Conservation (phyloP, 1,284 basidiomycete species). For the Trichosporon coremiiforme region DNA sequence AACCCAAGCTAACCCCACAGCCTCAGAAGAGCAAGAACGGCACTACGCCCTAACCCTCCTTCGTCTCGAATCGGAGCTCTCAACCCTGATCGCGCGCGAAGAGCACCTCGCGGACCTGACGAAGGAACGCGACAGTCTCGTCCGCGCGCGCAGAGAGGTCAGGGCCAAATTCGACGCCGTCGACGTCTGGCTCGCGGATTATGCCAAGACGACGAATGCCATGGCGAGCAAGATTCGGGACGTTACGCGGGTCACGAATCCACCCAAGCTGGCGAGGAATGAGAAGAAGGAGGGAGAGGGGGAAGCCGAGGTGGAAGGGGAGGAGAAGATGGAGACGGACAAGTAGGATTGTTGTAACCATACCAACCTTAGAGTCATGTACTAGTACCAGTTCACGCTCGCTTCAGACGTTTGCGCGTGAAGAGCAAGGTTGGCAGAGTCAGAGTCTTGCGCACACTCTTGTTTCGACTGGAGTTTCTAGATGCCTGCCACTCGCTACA, state of each 20-base stretch:
- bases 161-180: slow-evolving; percentile 44
- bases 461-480: too few relatives aligned
- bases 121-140: slow-evolving; percentile 44
- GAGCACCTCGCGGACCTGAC: slow-evolving; percentile 37
- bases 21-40: slow-evolving; percentile 35
- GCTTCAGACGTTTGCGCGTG: too few relatives aligned
- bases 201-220: slow-evolving; percentile 40
- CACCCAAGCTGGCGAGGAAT: not conserved
- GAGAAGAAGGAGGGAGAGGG: not conserved
- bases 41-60: slow-evolving; percentile 42
- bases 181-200: slow-evolving; percentile 44
- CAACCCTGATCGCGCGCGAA: slow-evolving; percentile 44
- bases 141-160: slow-evolving; percentile 48
- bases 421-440: too few relatives aligned
- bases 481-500: too few relatives aligned
- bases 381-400: too few relatives aligned
- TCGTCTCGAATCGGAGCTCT: slow-evolving; percentile 47
- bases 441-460: too few relatives aligned
- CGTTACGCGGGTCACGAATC: slow-evolving; percentile 28
- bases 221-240: slow-evolving; percentile 40
- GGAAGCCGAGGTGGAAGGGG: not conserved
- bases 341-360: not conserved
- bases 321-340: not conserved
- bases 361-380: not conserved
- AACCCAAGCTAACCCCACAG: slow-evolving; percentile 30